Evolutionary conservation across 352 stramenopile species (phyloP), one percentile per base, ranked within the genome.

Genomic region (Phytopythium vexans): DNA sequence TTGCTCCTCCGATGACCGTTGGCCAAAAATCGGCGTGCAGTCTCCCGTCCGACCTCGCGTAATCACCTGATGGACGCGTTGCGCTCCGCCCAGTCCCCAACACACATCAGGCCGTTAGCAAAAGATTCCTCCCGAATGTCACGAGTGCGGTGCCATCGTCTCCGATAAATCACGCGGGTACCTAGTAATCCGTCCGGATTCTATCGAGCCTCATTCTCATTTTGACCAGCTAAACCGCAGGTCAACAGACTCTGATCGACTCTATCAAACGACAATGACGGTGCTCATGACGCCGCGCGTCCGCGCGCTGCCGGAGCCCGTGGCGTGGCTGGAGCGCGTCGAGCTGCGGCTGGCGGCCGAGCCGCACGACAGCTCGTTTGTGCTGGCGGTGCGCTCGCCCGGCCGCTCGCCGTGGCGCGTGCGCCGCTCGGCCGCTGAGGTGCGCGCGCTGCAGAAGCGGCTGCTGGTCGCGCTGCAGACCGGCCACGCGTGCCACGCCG

Each of bases 401-500:
- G 44, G 38, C 44, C 6, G 10, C 44, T 27, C 32, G 4, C 31
- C 41, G 8, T 77, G 52, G 67, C 68, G 56, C 34, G 59, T 62
- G 45, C 54, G 47, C 36, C 58, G 65, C 21, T 55, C 63, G 33
- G 69, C 74, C 34, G 48, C 40, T 14, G 66, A 74, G 14, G 75
- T 65, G 45, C 57, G 45, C 32, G 35, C 33, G 15, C 52, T 82
- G 16, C 66, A 76, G 52, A 63, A 77, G 48, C 62, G 66, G 8
- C 35, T 82, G 41, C 54, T 82, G 10, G 44, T 53, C 35, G 38
- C 66, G 34, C 55, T 82, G 36, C 48, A 65, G n/a, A 49, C 49
- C 34, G 66, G 66, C 48, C 69, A 82, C 47, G 60, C 49, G 5
- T 82, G 72, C 51, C 49, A 48, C 11, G 69, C 66, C 36, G 72